Percentiles rank a stretch among this genome's conserved stretches.
Conservation (phyloP, 345 rosid species). For the Eucalyptus melliodora region DNA sequence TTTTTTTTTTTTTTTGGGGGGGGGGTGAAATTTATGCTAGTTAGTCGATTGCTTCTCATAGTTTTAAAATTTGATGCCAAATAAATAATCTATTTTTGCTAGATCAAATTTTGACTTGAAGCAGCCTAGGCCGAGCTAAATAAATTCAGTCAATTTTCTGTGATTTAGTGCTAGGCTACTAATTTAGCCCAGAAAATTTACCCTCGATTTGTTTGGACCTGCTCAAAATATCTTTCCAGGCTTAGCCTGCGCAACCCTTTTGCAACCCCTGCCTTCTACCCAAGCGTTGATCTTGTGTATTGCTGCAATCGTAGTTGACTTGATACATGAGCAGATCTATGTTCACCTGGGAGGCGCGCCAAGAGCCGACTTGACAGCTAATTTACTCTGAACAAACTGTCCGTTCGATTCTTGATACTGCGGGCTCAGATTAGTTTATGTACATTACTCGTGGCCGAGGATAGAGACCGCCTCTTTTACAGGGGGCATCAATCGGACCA, state of each 20-base stretch:
- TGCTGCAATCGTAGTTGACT: not conserved
- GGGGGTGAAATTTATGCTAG: too few species aligned
- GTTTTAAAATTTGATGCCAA: not conserved
- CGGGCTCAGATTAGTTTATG: not conserved
- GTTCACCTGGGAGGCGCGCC: not conserved
- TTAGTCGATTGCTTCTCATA: not conserved
- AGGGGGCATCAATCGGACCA: too few species aligned
- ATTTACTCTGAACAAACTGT: not conserved
- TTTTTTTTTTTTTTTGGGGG: rapidly evolving
- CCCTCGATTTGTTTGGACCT: not conserved
- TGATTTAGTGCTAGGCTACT: not conserved
- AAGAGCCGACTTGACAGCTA: not conserved
- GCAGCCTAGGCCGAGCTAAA: not conserved
- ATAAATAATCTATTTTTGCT: not conserved
- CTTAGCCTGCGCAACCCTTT: not conserved
- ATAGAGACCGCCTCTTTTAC: not conserved
- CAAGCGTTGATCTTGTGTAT: not conserved
- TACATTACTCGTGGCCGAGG: not conserved
- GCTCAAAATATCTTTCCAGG: not conserved
- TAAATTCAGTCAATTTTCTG: not conserved
- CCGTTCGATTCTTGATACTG: not conserved
- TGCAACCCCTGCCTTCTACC: not conserved
- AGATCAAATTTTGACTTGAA: not conserved
- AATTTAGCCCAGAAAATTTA: not conserved
- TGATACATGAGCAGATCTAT: not conserved